Conservation (phyloP, 2,329 filamentous ascomycete genomes). For the Colletotrichum brevisporum region DNA sequence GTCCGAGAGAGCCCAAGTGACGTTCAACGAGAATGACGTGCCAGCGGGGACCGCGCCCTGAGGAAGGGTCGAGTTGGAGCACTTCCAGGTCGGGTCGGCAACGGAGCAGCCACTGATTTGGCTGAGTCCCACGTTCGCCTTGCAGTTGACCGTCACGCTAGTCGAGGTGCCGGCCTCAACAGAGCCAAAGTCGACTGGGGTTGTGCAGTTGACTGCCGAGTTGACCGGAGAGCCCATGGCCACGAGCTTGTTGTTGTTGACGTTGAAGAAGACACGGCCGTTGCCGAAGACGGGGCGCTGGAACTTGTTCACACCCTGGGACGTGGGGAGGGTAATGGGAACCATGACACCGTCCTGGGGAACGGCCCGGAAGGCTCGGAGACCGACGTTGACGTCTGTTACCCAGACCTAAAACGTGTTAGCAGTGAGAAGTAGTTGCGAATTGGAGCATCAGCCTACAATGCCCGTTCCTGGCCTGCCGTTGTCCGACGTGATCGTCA, state of each 20-base stretch:
- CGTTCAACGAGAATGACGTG: constrained; percentile 54
- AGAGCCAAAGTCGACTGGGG: constrained; percentile 55
- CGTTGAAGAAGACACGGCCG: constrained; percentile 52
- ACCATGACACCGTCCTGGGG: constrained; percentile 53
- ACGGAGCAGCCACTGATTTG: constrained; percentile 54
- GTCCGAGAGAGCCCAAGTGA: constrained; percentile 54
- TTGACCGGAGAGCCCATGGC: constrained; percentile 57
- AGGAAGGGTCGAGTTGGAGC: constrained; percentile 55
- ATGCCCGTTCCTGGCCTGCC: constrained; percentile 54
- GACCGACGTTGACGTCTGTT: constrained; percentile 53
- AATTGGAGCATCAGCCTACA: constrained; percentile 14
- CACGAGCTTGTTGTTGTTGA: constrained; percentile 49
- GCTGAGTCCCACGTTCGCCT: constrained; percentile 53
- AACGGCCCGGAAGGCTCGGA: constrained; percentile 56
- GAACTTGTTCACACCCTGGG: constrained; percentile 56
- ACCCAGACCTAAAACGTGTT: constrained; percentile 51
- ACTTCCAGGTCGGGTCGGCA: constrained; percentile 53
- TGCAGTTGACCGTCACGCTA: constrained; percentile 52
- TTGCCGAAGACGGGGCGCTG: constrained; percentile 58
- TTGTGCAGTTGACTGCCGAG: constrained; percentile 55
- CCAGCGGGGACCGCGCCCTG: constrained; percentile 52
- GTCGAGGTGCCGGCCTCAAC: constrained; percentile 51
- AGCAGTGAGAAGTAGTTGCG: neutral
- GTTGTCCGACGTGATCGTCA: constrained; percentile 55
- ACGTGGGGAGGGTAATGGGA: constrained; percentile 52